phyloP scores from a whole-genome alignment of 345 rosid species.

The Clausena lansium region DNA sequence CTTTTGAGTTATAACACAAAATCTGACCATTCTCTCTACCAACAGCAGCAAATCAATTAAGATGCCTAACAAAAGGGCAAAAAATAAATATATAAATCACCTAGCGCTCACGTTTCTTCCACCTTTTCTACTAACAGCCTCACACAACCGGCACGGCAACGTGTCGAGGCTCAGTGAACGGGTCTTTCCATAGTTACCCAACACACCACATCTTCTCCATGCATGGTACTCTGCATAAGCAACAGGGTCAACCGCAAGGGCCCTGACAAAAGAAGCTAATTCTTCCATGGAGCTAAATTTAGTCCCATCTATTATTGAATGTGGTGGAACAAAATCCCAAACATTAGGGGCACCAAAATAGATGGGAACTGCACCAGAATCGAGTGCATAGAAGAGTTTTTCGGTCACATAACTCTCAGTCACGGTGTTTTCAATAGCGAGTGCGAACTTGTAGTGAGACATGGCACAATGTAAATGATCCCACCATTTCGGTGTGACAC shows the following conservation, averaged over 20 bases:
- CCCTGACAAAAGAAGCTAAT: slow-evolving; percentile 61
- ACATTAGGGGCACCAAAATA: slow-evolving; percentile 93
- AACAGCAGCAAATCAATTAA: slow-evolving; percentile 2
- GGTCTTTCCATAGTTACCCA: slow-evolving; percentile 62
- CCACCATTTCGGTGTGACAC: slow-evolving; percentile 66
- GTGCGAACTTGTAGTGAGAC: slow-evolving; percentile 95
- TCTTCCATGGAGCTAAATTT: slow-evolving; percentile 66
- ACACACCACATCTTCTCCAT: slow-evolving; percentile 87
- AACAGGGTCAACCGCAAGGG: slow-evolving; percentile 64
- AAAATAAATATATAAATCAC: background rate
- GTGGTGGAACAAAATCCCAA: slow-evolving; percentile 76
- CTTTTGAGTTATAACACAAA: background rate
- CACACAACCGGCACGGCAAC: slow-evolving; percentile 85
- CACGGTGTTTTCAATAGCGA: slow-evolving; percentile 85
- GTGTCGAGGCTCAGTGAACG: slow-evolving; percentile 79
- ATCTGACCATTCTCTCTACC: background rate
- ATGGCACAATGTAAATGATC: slow-evolving; percentile 90
- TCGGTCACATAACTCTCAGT: slow-evolving; percentile 88
- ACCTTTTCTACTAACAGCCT: slow-evolving; percentile 65
- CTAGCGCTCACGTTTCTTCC: slow-evolving; percentile 52
- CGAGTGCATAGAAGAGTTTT: slow-evolving; percentile 87
- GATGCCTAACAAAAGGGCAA: background rate
- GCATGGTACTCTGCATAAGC: slow-evolving; percentile 90
- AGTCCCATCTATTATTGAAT: slow-evolving; percentile 79
- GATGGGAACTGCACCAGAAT: slow-evolving; percentile 82